A percentile compares a stretch with the other conserved stretches of the same genome.
Conservation (phyloP, 768 basidiomycete species). For the Tremella mesenterica region DNA sequence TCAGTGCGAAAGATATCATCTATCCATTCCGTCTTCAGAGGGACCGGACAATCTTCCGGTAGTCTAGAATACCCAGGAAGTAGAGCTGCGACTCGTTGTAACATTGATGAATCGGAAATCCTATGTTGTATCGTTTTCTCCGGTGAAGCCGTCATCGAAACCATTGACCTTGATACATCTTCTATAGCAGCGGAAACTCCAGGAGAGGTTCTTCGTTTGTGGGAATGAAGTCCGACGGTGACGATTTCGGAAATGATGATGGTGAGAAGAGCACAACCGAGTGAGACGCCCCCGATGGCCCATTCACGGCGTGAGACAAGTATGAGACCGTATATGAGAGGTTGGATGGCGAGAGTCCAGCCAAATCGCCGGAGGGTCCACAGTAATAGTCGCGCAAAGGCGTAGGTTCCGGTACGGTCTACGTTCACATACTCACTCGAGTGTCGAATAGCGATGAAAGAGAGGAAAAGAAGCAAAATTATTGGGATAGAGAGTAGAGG, state of each 20-base stretch:
- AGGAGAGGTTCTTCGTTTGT: too few relatives aligned
- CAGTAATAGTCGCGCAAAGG: constrained; percentile 50
- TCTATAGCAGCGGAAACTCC: constrained; percentile 2
- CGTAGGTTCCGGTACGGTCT: constrained; percentile 61
- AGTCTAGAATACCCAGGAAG: constrained; percentile 59
- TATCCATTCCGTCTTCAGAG: constrained; percentile 62
- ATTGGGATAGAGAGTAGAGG: constrained; percentile 68
- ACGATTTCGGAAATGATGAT: constrained; percentile 59
- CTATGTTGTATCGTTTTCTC: constrained; percentile 53
- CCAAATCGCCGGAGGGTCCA: constrained; percentile 68
- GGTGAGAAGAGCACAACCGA: constrained; percentile 51
- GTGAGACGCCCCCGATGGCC: constrained; percentile 61
- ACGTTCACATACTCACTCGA: constrained; percentile 70
- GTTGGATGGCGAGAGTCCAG: constrained; percentile 63
- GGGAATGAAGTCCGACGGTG: constrained; percentile 44
- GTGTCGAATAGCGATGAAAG: constrained; percentile 59
- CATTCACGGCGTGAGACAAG: constrained; percentile 60
- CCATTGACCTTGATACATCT: constrained; percentile 5
- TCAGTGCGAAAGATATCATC: constrained; percentile 73
- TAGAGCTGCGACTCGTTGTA: constrained; percentile 45
- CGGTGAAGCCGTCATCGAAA: constrained; percentile 43
- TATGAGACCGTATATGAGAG: constrained; percentile 64
- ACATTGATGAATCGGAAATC: constrained; percentile 15
- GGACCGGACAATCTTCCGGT: constrained; percentile 9
- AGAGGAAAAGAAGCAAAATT: constrained; percentile 53